phyloP scores from a whole-genome alignment of 176 grass and related monocot species.

The Miscanthus lutarioriparius region DNA sequence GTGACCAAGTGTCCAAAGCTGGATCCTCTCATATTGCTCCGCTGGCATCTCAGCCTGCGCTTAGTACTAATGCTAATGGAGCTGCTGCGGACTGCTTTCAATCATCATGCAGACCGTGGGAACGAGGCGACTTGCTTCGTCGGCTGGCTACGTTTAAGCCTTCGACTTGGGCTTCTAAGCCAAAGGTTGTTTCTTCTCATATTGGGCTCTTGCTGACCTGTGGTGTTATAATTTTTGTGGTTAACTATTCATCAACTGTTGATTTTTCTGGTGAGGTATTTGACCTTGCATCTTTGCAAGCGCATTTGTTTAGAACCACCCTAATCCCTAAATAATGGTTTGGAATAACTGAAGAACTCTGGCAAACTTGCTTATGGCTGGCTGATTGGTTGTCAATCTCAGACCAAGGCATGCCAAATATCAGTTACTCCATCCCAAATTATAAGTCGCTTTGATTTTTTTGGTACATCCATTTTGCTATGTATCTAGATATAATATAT shows the following conservation, averaged over 20 bases:
- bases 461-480: too few relatives aligned
- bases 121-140: slow-evolving; percentile 84
- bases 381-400: not conserved
- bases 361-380: not conserved
- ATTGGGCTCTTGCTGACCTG: not conserved
- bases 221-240: not conserved
- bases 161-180: slow-evolving; percentile 85
- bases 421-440: too few relatives aligned
- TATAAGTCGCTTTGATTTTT: too few relatives aligned
- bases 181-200: slow-evolving; percentile 60
- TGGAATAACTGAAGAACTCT: slow-evolving; percentile 18
- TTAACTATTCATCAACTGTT: not conserved
- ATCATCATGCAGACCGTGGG: slow-evolving; percentile 87
- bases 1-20: slow-evolving; percentile 65
- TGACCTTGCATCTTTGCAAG: not conserved
- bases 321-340: not conserved
- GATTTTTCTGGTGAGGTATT: slow-evolving; percentile 6
- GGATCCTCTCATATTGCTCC: slow-evolving; percentile 48
- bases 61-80: slow-evolving; percentile 84
- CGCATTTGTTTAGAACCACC: not conserved
- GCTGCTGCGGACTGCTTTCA: slow-evolving; percentile 48
- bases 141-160: slow-evolving; percentile 85
- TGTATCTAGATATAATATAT: too few relatives aligned
- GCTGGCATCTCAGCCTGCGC: slow-evolving; percentile 49
- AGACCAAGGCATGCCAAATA: not conserved